A percentile compares a stretch with the other conserved stretches of the same genome.
Conservation (phyloP, 495 filamentous ascomycete genomes). For the Gamarada debralockiae region DNA sequence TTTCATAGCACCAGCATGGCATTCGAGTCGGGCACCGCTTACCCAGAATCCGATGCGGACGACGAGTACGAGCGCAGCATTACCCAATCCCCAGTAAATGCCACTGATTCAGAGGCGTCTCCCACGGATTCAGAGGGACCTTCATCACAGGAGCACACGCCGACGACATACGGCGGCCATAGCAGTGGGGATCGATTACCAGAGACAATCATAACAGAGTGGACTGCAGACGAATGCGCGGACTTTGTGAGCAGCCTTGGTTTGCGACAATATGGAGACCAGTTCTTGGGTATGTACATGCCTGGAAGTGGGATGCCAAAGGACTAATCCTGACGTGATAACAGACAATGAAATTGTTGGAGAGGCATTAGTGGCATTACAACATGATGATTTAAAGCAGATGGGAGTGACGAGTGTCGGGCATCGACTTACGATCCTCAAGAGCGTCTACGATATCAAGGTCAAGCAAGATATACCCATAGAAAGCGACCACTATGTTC, state of each 20-base stretch:
- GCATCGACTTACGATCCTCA: conserved; percentile 90
- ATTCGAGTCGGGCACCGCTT: conserved; percentile 54
- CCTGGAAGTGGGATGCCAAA: conserved; percentile 2
- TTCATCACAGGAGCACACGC: conserved; percentile 80
- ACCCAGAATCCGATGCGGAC: conserved; percentile 85
- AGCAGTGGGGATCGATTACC: conserved; percentile 66
- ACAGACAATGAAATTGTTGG: conserved; percentile 91
- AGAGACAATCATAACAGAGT: conserved; percentile 78
- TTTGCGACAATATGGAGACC: conserved; percentile 76
- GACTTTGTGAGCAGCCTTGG: conserved; percentile 79
- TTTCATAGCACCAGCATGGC: conserved; percentile 36
- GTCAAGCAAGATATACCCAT: conserved; percentile 85
- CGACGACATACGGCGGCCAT: conserved; percentile 73
- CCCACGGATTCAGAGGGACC: conserved; percentile 74
- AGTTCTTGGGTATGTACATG: conserved; percentile 63
- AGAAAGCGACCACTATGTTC: conserved; percentile 90
- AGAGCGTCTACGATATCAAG: conserved; percentile 93
- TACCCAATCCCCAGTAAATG: conserved; percentile 67
- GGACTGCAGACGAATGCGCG: conserved; percentile 84
- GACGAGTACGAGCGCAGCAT: conserved; percentile 89
- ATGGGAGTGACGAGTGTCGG: conserved; percentile 91
- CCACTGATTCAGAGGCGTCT: conserved; percentile 73
- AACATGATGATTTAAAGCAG: conserved; percentile 90
- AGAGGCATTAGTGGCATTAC: conserved; percentile 81
- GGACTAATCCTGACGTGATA: conserved; percentile 25